Percentiles rank a stretch among this genome's conserved stretches.
phyloP scores from a whole-genome alignment of 75 land plant species.

The Sequoiadendron giganteum region DNA sequence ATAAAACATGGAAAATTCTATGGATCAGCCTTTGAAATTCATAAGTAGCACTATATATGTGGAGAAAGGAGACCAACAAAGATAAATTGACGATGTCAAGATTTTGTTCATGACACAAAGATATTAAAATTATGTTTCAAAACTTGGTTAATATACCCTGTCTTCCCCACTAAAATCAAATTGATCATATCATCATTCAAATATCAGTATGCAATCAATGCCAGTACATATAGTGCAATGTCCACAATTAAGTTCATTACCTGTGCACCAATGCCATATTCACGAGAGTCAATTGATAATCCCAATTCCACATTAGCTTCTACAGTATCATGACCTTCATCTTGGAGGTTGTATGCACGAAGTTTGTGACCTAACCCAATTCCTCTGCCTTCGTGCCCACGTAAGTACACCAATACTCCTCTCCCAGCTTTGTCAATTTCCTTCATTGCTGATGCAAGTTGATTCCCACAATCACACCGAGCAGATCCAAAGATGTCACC shows the following conservation, averaged over 20 bases:
- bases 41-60: not conserved
- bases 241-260: conserved; percentile 26
- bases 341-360: conserved; percentile 90
- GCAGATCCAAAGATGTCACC: conserved; percentile 96
- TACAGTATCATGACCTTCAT: conserved; percentile 90
- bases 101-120: not conserved
- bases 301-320: conserved; percentile 96
- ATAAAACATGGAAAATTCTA: not conserved
- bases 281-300: conserved; percentile 85
- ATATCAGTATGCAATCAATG: not conserved
- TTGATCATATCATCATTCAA: not conserved
- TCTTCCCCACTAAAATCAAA: not conserved
- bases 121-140: not conserved
- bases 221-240: not conserved
- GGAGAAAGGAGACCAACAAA: not conserved
- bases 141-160: not conserved
- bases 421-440: conserved; percentile 79
- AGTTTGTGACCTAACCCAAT: conserved; percentile 96
- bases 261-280: conserved; percentile 98
- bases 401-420: conserved; percentile 91
- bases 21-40: not conserved
- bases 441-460: conserved; percentile 83
- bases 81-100: not conserved
- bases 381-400: conserved; percentile 97
- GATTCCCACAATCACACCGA: conserved; percentile 95